phyloP scores from a whole-genome alignment of 2,329 filamentous ascomycete genomes.

The Epichloe glyceriae region DNA sequence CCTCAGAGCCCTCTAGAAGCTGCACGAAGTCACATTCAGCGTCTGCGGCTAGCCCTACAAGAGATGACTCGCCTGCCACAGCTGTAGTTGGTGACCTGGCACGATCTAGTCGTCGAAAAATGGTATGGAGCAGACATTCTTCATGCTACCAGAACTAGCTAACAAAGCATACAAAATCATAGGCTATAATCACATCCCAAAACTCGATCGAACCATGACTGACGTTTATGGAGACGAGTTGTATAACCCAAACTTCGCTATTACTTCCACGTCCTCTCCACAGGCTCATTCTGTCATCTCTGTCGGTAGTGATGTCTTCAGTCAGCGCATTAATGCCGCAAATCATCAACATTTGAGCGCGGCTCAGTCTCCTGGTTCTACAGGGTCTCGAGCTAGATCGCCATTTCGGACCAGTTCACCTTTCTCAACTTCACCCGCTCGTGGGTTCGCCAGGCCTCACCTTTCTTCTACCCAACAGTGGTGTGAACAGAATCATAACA shows the following conservation, averaged over 20 bases:
- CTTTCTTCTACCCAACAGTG: slow-evolving; percentile 45
- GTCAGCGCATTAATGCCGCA: slow-evolving; percentile 64
- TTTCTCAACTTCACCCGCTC: slow-evolving; percentile 31
- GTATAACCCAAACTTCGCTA: slow-evolving; percentile 57
- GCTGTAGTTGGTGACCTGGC: slow-evolving; percentile 38
- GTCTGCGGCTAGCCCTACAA: slow-evolving; percentile 44
- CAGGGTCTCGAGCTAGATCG: slow-evolving; percentile 52
- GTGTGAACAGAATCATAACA: slow-evolving; percentile 44
- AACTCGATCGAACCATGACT: slow-evolving; percentile 75
- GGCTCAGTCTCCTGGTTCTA: slow-evolving; percentile 34
- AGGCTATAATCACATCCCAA: slow-evolving; percentile 47
- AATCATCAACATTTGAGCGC: slow-evolving; percentile 60
- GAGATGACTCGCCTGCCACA: slow-evolving; percentile 47
- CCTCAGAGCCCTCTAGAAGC: slow-evolving; percentile 30
- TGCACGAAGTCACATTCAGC: slow-evolving; percentile 34
- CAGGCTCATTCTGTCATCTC: slow-evolving; percentile 36
- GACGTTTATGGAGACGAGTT: slow-evolving; percentile 77
- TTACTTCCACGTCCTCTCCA: slow-evolving; percentile 42
- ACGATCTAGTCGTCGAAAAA: slow-evolving; percentile 34
- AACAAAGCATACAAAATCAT: slow-evolving; percentile 29
- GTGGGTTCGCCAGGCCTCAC: slow-evolving; percentile 7
- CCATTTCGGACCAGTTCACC: slow-evolving; percentile 67
- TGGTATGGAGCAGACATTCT: slow-evolving; percentile 29
- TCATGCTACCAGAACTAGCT: background rate
- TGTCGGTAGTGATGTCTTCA: slow-evolving; percentile 47